These are phyloP conservation scores for Teunomyces lycoperdinae DNA, from an alignment of 805 yeast genomes.

Conservation along the genomic window DNA sequence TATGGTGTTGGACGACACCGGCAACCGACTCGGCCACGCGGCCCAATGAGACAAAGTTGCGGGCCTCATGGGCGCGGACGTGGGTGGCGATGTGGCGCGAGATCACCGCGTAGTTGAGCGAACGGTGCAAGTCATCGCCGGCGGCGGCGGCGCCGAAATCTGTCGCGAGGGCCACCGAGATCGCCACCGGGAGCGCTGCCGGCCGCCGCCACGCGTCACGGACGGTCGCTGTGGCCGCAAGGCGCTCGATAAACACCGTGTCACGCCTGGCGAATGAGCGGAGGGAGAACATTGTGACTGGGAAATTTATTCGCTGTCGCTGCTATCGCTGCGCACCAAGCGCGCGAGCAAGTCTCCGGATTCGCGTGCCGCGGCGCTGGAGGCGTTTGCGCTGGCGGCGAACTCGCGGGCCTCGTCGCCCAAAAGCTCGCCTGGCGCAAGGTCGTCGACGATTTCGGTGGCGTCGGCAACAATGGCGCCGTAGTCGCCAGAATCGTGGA, in stretches of 20 bases:
- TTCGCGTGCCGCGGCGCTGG: too few species aligned
- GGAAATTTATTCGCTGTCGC: too few species aligned
- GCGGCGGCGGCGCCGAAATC: slow-evolving; percentile 71
- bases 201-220: slow-evolving; percentile 69
- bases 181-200: slow-evolving; percentile 60
- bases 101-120: slow-evolving; percentile 86
- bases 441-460: slow-evolving; percentile 28
- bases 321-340: too few species aligned
- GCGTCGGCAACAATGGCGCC: slow-evolving; percentile 40
- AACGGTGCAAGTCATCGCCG: slow-evolving; percentile 75
- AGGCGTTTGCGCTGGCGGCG: slow-evolving; percentile 46
- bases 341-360: too few species aligned
- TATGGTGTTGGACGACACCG: slow-evolving; percentile 39
- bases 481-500: slow-evolving; percentile 47
- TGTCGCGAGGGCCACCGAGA: slow-evolving; percentile 61
- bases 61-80: slow-evolving; percentile 42
- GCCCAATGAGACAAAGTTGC: slow-evolving; percentile 41
- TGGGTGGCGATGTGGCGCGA: slow-evolving; percentile 59
- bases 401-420: slow-evolving; percentile 2
- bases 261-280: neutral
- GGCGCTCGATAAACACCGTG: neutral
- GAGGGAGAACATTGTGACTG: too few species aligned
- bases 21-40: slow-evolving; percentile 50
- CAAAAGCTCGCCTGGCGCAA: slow-evolving; percentile 11
- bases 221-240: neutral